Evolutionary conservation across 2,329 filamentous ascomycete genomes (phyloP).

Genomic region (Aspergillus tamarii): DNA sequence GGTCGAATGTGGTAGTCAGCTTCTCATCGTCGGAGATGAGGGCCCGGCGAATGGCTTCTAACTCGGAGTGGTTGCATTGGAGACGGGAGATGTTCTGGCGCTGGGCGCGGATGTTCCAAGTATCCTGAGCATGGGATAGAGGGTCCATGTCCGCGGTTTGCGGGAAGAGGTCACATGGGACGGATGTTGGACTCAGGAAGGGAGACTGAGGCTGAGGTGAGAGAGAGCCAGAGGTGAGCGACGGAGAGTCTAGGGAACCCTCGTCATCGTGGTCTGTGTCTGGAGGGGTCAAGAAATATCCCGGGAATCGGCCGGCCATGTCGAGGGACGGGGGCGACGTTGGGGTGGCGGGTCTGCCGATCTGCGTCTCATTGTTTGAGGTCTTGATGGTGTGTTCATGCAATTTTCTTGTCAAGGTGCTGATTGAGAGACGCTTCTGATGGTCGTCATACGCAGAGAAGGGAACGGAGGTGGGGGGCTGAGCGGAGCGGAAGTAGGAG

Average conservation of each 20-base stretch:
- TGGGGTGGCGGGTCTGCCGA: constrained; percentile 23
- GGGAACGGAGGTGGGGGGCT: constrained; percentile 47
- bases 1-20: constrained; percentile 9
- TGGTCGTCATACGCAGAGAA: constrained; percentile 43
- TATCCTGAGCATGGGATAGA: constrained; percentile 15
- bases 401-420: constrained; percentile 43
- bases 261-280: constrained; percentile 45
- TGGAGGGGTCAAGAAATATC: constrained; percentile 41
- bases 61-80: constrained; percentile 40
- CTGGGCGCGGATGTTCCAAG: constrained; percentile 36
- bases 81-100: constrained; percentile 45
- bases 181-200: constrained; percentile 34
- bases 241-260: constrained; percentile 52
- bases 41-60: constrained; percentile 43
- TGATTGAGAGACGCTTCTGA: constrained; percentile 43
- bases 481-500: constrained; percentile 38
- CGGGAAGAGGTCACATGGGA: constrained; percentile 28
- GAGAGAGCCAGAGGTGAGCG: constrained; percentile 60
- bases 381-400: constrained; percentile 44
- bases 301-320: constrained; percentile 19
- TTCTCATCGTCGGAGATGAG: constrained; percentile 33
- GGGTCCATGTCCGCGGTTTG: constrained; percentile 9
- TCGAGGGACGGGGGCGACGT: constrained; percentile 15
- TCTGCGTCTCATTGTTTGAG: constrained; percentile 17
- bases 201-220: constrained; percentile 31